Conservation (phyloP, 148 eudicot genomes). For the Simmondsia chinensis region DNA sequence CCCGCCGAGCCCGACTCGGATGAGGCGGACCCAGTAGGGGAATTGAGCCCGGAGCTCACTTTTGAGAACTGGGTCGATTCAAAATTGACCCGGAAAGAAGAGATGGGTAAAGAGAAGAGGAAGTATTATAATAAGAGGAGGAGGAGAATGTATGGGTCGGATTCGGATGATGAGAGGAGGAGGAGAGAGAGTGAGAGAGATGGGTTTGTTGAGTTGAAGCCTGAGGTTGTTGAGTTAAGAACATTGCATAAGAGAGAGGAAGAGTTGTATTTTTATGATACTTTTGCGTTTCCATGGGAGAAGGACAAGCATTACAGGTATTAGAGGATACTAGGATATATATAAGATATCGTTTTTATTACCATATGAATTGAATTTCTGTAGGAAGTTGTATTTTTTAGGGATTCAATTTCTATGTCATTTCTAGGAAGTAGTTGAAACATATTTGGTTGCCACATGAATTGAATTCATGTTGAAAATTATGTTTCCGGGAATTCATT, state of each 20-base stretch:
- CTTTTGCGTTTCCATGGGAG: constrained; percentile 94
- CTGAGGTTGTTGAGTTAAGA: constrained; percentile 77
- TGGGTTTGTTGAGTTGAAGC: constrained; percentile 64
- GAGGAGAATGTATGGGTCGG: constrained; percentile 80
- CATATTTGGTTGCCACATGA: too few relatives aligned
- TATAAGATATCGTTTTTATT: too few relatives aligned
- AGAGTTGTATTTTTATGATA: constrained; percentile 79
- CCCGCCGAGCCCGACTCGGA: constrained; percentile 16
- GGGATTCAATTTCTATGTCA: too few relatives aligned
- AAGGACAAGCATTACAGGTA: constrained; percentile 93
- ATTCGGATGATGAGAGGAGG: constrained; percentile 61
- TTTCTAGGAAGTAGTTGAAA: too few relatives aligned
- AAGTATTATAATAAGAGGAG: constrained; percentile 76
- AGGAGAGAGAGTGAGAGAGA: constrained; percentile 18
- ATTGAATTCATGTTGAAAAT: too few relatives aligned
- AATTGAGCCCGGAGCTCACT: constrained; percentile 24
- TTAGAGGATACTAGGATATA: too few relatives aligned
- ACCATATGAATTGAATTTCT: too few relatives aligned
- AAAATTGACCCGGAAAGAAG: constrained; percentile 30
- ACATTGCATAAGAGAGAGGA: constrained; percentile 81
- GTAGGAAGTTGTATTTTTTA: too few relatives aligned
- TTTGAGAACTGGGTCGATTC: constrained; percentile 82
- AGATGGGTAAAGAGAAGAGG: constrained; percentile 70
- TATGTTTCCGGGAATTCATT: too few relatives aligned
- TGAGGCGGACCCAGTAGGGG: constrained; percentile 3